Conservation (phyloP, 2,329 filamentous ascomycete species). For the Hypoxylon rubiginosum region DNA sequence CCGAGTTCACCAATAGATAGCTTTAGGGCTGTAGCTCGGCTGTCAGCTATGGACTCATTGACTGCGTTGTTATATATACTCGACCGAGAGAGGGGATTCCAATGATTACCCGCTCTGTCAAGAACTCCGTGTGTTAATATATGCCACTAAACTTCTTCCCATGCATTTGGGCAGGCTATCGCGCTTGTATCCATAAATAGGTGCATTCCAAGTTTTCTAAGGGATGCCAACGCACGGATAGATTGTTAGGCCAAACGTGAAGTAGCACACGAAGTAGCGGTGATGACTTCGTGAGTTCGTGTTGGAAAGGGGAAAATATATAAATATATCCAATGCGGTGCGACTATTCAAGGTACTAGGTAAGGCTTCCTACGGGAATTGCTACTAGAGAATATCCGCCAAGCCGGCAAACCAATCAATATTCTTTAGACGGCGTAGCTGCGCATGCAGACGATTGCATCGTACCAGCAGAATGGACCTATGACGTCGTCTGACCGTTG, state of each 20-base stretch:
- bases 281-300: conserved; percentile 35
- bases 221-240: conserved; percentile 12
- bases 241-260: conserved; percentile 5
- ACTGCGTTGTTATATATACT: conserved; percentile 6
- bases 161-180: conserved; percentile 5
- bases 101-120: neutral
- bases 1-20: conserved; percentile 13
- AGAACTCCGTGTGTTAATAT: neutral
- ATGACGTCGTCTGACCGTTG: conserved; percentile 38
- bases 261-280: conserved; percentile 33
- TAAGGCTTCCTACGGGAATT: conserved; percentile 25
- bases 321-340: conserved; percentile 33
- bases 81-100: conserved; percentile 4
- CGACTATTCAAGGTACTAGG: conserved; percentile 17
- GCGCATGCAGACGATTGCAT: conserved; percentile 9
- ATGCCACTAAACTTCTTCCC: conserved; percentile 1
- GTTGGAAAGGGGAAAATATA: conserved; percentile 15
- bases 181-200: conserved; percentile 12
- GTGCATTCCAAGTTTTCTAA: neutral
- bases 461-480: conserved; percentile 34
- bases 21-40: neutral
- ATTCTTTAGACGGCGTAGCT: conserved; percentile 6
- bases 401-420: conserved; percentile 24
- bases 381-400: conserved; percentile 9
- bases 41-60: conserved; percentile 11